phyloP scores from a whole-genome alignment of 164 flowering plant genomes.

The Liriodendron chinense region DNA sequence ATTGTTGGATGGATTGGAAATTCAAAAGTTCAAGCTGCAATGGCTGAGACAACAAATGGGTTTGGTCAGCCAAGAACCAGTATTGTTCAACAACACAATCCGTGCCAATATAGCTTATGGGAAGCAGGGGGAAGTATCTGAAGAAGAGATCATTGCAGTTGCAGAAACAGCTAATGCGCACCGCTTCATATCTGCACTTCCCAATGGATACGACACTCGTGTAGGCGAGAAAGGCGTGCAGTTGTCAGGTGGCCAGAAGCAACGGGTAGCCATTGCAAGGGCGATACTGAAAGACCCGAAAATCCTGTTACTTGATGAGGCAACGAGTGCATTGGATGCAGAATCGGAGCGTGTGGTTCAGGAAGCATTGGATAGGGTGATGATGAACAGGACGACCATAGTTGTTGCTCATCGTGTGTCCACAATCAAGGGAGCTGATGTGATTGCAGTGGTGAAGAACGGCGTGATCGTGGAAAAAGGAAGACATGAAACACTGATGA shows the following conservation, averaged over 20 bases:
- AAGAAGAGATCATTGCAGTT: conserved; percentile 63
- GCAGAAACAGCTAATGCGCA: conserved; percentile 64
- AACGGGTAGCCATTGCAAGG: conserved; percentile 6
- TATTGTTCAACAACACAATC: conserved; percentile 64
- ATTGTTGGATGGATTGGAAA: conserved; percentile 46
- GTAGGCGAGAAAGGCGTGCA: conserved; percentile 36
- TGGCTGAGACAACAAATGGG: conserved; percentile 82
- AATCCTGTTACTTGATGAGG: conserved; percentile 10
- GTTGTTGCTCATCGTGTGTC: conserved; percentile 23
- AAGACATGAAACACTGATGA: conserved; percentile 15
- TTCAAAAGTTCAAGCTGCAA: conserved; percentile 38
- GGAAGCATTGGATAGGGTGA: conserved; percentile 24
- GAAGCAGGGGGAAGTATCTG: conserved; percentile 42
- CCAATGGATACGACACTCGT: conserved; percentile 54
- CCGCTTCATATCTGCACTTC: conserved; percentile 55
- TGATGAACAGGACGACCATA: conserved; percentile 20
- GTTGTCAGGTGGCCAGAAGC: conserved; percentile 12
- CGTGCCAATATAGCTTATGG: conserved; percentile 69
- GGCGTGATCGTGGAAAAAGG: conserved; percentile 24
- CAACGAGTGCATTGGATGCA: conserved; percentile 3
- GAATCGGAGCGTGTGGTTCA: conserved; percentile 27
- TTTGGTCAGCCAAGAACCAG: conserved; percentile 70
- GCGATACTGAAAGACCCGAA: conserved; percentile 9
- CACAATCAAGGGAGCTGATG: conserved; percentile 17
- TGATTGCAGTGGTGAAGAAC: conserved; percentile 23